Conservation (phyloP, 2,329 filamentous ascomycete species). For the Colletotrichum sp. region DNA sequence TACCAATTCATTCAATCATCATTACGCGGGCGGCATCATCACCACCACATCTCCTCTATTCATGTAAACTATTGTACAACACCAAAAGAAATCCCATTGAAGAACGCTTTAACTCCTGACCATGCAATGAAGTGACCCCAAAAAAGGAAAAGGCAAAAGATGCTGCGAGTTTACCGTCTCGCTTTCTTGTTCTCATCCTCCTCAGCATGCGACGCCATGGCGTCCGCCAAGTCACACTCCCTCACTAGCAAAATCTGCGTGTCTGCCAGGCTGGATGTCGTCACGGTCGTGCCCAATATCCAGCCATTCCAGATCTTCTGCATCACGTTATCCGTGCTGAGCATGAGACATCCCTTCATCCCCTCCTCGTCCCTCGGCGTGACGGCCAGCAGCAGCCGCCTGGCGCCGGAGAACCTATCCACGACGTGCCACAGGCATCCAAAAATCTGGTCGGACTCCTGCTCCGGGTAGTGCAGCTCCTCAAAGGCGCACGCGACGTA, state of each 20-base stretch:
- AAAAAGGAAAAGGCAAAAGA: not conserved
- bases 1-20: constrained; percentile 8
- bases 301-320: constrained; percentile 55
- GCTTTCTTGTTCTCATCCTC: not conserved
- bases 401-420: constrained; percentile 44
- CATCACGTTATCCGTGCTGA: constrained; percentile 41
- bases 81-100: not conserved
- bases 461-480: constrained; percentile 47
- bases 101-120: not conserved
- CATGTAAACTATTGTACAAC: constrained; percentile 13
- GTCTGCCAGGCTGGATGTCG: constrained; percentile 42
- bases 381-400: constrained; percentile 45
- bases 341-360: constrained; percentile 29
- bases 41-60: constrained; percentile 9
- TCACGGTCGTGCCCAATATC: constrained; percentile 44
- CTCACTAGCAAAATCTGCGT: constrained; percentile 49
- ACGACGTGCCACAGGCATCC: constrained; percentile 52
- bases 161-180: not conserved
- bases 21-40: constrained; percentile 7
- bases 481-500: constrained; percentile 48
- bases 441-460: constrained; percentile 50
- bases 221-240: constrained; percentile 44
- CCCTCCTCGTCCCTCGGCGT: constrained; percentile 40
- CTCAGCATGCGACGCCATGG: constrained; percentile 26
- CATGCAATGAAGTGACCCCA: not conserved